phyloP scores from a whole-genome alignment of 1,284 basidiomycete species.

The Leccinum subatratum region DNA sequence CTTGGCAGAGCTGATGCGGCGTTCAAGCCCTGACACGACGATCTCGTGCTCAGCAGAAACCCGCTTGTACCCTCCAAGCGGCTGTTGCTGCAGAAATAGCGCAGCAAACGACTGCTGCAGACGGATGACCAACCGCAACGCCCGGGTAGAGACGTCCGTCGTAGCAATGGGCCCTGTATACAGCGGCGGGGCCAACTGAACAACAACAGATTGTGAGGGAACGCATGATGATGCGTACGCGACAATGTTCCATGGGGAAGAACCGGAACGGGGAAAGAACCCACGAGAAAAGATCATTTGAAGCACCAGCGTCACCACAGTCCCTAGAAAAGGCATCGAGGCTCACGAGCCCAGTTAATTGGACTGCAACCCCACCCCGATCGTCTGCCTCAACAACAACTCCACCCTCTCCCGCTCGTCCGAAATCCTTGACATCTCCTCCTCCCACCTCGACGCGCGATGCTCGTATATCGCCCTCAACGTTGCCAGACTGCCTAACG shows the following conservation, averaged over 20 bases:
- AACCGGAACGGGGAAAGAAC: not conserved
- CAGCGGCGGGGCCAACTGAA: not conserved
- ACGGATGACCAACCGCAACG: not conserved
- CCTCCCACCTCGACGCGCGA: constrained; percentile 61
- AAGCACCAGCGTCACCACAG: not conserved
- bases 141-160: not conserved
- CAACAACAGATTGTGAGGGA: not conserved
- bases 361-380: constrained; percentile 39
- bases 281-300: not conserved
- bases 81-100: constrained; percentile 5
- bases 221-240: not conserved
- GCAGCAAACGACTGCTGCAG: constrained; percentile 5
- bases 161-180: not conserved
- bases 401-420: constrained; percentile 67
- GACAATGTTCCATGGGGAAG: not conserved
- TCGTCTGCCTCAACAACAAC: constrained; percentile 56
- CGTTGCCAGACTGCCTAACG: constrained; percentile 58
- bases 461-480: constrained; percentile 62
- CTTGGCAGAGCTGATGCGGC: not conserved
- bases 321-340: not conserved
- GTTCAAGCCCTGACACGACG: constrained; percentile 2
- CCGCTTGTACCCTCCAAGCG: constrained; percentile 1
- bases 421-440: constrained; percentile 60
- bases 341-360: constrained; percentile 13
- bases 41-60: constrained; percentile 10